Evolutionary conservation across 2,329 filamentous ascomycete genomes (phyloP), one percentile per base, ranked within the genome.

Genomic region (Acrocalymma vagum): DNA sequence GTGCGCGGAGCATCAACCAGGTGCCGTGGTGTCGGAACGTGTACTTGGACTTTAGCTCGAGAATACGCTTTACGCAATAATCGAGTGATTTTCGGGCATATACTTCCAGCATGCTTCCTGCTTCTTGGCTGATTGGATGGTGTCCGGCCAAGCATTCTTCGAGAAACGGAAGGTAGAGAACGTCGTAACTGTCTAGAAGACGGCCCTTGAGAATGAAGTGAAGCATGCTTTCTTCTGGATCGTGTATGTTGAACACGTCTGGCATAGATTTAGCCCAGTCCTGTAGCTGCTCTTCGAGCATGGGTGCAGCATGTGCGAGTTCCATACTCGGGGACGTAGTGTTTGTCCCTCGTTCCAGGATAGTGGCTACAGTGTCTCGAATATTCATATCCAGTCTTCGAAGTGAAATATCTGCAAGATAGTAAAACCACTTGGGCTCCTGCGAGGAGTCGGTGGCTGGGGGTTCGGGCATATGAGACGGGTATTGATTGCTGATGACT

Each of bases 331-430:
- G 21, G 7, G 28, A n/a, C 34, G 11, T 5, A 24, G 34, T n/a
- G 9, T 29, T 8, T 14, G 15, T 15, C 27, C 15, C 14, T 29
- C 23, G 23, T 25, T n/a, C n/a, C 14, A 15, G 10, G 20, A 15
- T 20, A 5, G 9, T 28, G 5, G 17, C n/a, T 4, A 24, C 27
- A 3, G 27, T 14, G 6, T 31, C 36, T 9, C 9, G 21, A 15
- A 24, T 31, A 16, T 24, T 38, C 10, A 38, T 30, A 5, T 38
- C 23, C 9, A 38, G 25, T n/a, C 28, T 36, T 29, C 28, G 25
- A 11, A 45, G 27, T 3, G 45, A 49, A 6, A 49, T 49, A 5
- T 49, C 45, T 9, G 45, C 28, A 23, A 49, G 37, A 15, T 49
- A 49, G 37, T 29, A 49, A 25, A 34, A 49, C 41, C 41, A 44